Evolutionary conservation across 2,329 filamentous ascomycete species (phyloP).

Genomic region (Phoma sp.): DNA sequence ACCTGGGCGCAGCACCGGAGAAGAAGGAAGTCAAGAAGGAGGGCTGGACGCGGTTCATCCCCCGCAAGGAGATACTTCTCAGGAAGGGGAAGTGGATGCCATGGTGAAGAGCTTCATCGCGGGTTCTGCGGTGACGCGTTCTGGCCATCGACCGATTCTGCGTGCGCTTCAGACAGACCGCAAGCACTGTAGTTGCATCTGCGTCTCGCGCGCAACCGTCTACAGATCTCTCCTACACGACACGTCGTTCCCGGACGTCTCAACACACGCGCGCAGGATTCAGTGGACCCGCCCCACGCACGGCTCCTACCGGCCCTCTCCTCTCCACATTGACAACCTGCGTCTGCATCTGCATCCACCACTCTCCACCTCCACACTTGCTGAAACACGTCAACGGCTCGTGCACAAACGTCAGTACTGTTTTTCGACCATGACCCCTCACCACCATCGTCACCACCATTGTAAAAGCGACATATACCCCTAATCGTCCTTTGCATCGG

Average conservation of each 20-base stretch:
- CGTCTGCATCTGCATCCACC: background rate
- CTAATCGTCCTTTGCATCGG: background rate
- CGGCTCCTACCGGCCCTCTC: background rate
- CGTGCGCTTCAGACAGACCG: background rate
- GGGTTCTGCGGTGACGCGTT: background rate
- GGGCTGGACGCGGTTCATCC: constrained; percentile 30
- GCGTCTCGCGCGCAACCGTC: background rate
- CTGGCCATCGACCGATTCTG: background rate
- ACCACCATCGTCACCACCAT: background rate
- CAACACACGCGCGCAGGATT: constrained; percentile 6
- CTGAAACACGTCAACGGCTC: background rate
- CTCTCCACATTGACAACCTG: background rate
- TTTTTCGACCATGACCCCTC: background rate
- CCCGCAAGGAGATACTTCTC: constrained; percentile 14
- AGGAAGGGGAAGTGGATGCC: constrained; percentile 17
- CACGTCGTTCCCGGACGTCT: background rate
- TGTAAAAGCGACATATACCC: background rate
- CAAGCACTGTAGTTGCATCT: background rate
- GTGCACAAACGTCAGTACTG: background rate
- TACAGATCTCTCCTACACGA: background rate
- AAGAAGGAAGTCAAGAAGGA: constrained; percentile 26
- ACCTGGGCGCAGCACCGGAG: constrained; percentile 23
- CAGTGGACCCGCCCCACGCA: constrained; percentile 4
- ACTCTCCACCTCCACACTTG: constrained; percentile 3
- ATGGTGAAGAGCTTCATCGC: constrained; percentile 2